phyloP scores from a whole-genome alignment of 2,329 filamentous ascomycete species.

The Aspergillus luchuensis region DNA sequence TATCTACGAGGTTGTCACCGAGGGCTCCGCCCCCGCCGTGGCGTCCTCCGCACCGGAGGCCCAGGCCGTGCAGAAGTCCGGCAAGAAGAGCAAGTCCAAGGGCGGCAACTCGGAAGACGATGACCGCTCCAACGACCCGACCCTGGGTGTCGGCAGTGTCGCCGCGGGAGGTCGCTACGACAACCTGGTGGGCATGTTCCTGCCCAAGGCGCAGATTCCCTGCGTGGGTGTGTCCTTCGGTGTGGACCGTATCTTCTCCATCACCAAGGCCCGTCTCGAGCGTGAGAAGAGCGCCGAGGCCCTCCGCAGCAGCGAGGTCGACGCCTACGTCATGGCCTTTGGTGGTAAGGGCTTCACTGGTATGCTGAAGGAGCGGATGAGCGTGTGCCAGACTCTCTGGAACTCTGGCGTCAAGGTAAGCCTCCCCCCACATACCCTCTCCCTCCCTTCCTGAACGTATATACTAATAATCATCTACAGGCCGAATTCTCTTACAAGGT shows the following conservation, averaged over 20 bases:
- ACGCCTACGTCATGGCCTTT: constrained; percentile 94
- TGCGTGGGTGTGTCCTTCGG: constrained; percentile 91
- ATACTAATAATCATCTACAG: constrained; percentile 39
- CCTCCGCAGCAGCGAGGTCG: constrained; percentile 71
- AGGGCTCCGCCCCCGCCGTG: constrained; percentile 66
- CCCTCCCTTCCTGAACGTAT: background rate
- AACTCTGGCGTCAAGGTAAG: constrained; percentile 79
- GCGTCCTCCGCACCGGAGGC: constrained; percentile 43
- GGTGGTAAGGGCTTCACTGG: constrained; percentile 83
- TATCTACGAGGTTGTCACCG: constrained; percentile 86
- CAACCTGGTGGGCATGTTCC: constrained; percentile 92
- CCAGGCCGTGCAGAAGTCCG: constrained; percentile 36
- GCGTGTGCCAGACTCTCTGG: constrained; percentile 75
- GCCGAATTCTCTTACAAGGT: constrained; percentile 88
- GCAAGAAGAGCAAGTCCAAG: constrained; percentile 53
- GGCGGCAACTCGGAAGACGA: constrained; percentile 58
- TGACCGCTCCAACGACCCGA: constrained; percentile 76
- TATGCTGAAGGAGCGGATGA: constrained; percentile 80
- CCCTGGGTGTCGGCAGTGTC: constrained; percentile 80
- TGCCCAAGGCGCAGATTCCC: constrained; percentile 80
- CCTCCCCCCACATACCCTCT: background rate
- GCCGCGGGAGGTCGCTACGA: constrained; percentile 91
- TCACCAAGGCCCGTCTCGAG: constrained; percentile 76
- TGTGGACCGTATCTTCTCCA: constrained; percentile 92
- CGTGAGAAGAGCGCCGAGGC: constrained; percentile 59